Percentiles rank a stretch among this genome's conserved stretches.
These are phyloP conservation scores for Sporopachydermia cereana DNA, from an alignment of 1,139 yeast genomes.

Conservation along the genomic window DNA sequence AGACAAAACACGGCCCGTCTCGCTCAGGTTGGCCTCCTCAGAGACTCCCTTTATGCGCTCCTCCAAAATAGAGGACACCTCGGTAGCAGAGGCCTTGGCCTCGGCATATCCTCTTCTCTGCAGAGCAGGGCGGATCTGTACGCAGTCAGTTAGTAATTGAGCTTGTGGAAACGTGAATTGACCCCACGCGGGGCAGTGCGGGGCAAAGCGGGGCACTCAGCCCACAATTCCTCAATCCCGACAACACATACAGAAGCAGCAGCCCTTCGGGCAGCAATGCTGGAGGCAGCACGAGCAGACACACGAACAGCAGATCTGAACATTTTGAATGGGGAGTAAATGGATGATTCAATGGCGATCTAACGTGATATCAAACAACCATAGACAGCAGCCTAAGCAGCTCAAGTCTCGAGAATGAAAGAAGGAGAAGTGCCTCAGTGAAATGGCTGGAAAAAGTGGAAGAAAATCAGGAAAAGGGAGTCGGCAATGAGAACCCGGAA, in stretches of 20 bases:
- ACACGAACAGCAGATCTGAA: constrained; percentile 31
- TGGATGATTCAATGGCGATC: constrained; percentile 6
- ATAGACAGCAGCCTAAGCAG: constrained; percentile 6
- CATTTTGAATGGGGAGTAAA: constrained; percentile 18
- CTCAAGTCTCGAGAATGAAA: constrained; percentile 12
- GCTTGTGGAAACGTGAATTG: too few relatives aligned
- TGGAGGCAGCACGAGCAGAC: constrained; percentile 27
- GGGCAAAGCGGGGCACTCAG: too few relatives aligned
- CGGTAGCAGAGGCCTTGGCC: constrained; percentile 98
- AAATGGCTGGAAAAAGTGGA: constrained; percentile 14
- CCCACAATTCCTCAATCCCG: too few relatives aligned
- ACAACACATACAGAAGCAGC: constrained; percentile 17
- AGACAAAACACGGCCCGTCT: constrained; percentile 98
- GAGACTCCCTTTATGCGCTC: constrained; percentile 99
- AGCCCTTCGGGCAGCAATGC: constrained; percentile 24
- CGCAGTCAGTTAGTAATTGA: neutral
- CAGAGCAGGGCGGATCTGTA: constrained; percentile 63
- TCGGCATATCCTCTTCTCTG: constrained; percentile 75
- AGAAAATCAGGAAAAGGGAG: constrained; percentile 10
- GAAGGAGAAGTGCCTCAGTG: constrained; percentile 10
- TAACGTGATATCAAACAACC: neutral
- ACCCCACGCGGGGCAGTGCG: too few relatives aligned
- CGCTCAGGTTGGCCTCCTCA: constrained; percentile 94
- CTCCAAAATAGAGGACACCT: constrained; percentile 97
- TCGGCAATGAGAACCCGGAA: constrained; percentile 7